Percentiles rank a stretch among this genome's conserved stretches.
phyloP scores from a whole-genome alignment of 179 eudicot species.

The Silene noctiflora region DNA sequence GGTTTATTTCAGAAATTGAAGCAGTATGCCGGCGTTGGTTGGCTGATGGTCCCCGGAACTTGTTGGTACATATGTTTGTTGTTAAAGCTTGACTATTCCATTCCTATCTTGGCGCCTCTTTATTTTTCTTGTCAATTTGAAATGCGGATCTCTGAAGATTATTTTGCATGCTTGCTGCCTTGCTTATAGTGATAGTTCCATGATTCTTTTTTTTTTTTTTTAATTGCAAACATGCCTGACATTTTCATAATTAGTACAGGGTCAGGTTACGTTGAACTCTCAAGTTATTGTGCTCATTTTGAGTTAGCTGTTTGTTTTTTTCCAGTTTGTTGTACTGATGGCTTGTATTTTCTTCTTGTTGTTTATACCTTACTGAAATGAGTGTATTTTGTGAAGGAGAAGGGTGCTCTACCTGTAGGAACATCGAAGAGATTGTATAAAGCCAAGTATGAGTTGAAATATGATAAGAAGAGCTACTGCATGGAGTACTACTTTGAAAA shows the following conservation, averaged over 20 bases:
- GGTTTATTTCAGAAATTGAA: constrained; percentile 96
- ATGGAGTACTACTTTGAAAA: constrained; percentile 80
- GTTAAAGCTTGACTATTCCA: not conserved
- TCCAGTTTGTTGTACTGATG: not conserved
- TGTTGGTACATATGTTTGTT: constrained; percentile 51
- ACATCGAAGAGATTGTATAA: constrained; percentile 50
- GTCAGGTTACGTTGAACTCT: not conserved
- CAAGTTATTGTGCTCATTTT: not conserved
- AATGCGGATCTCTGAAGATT: too few species aligned
- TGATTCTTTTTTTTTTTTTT: too few species aligned
- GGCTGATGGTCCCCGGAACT: constrained; percentile 74
- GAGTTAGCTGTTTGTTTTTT: not conserved
- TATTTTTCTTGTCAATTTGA: too few species aligned
- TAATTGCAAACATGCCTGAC: too few species aligned
- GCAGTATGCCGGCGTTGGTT: constrained; percentile 90
- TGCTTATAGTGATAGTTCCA: constrained; percentile 5
- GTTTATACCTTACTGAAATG: constrained; percentile 6
- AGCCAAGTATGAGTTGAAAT: constrained; percentile 67
- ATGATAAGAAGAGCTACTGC: constrained; percentile 64
- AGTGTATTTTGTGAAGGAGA: constrained; percentile 44
- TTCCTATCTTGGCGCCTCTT: too few species aligned
- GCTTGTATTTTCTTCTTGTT: not conserved
- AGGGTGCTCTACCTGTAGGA: constrained; percentile 57
- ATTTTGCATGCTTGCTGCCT: constrained; percentile 1
- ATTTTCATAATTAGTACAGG: not conserved